A percentile compares a stretch with the other conserved stretches of the same genome.
Evolutionary conservation across 306 rosid genomes (phyloP).

Genomic region (Ormosia semicastrata): DNA sequence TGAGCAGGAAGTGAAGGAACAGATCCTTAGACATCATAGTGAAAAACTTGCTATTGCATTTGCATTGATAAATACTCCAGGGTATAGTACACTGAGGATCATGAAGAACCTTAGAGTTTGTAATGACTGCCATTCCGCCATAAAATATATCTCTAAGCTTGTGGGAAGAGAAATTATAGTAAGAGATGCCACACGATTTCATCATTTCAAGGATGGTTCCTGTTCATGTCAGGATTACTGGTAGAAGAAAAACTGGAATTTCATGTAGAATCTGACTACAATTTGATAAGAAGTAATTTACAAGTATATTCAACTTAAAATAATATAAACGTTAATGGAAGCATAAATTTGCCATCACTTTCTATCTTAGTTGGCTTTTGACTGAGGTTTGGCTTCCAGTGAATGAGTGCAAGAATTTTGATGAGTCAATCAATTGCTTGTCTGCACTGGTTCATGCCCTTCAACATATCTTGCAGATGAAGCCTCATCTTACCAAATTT

Average conservation of each 20-base stretch:
- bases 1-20: constrained; percentile 76
- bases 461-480: neutral
- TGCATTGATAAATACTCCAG: constrained; percentile 72
- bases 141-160: constrained; percentile 83
- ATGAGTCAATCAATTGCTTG: neutral
- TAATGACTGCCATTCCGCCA: constrained; percentile 81
- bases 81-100: constrained; percentile 56
- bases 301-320: neutral
- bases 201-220: constrained; percentile 76
- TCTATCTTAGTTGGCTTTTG: neutral
- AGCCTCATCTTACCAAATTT: neutral
- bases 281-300: neutral
- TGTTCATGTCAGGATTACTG: constrained; percentile 89
- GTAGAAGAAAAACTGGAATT: constrained; percentile 41
- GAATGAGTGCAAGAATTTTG: neutral
- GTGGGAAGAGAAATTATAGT: constrained; percentile 76
- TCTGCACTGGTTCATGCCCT: neutral
- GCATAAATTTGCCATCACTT: neutral
- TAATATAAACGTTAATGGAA: neutral
- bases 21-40: constrained; percentile 68
- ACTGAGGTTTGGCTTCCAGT: neutral
- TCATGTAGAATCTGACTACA: constrained; percentile 3
- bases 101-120: constrained; percentile 91
- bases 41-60: constrained; percentile 87
- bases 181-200: constrained; percentile 80